phyloP scores from a whole-genome alignment of 352 stramenopile genomes.

The Stephanocyclus meneghinianus region DNA sequence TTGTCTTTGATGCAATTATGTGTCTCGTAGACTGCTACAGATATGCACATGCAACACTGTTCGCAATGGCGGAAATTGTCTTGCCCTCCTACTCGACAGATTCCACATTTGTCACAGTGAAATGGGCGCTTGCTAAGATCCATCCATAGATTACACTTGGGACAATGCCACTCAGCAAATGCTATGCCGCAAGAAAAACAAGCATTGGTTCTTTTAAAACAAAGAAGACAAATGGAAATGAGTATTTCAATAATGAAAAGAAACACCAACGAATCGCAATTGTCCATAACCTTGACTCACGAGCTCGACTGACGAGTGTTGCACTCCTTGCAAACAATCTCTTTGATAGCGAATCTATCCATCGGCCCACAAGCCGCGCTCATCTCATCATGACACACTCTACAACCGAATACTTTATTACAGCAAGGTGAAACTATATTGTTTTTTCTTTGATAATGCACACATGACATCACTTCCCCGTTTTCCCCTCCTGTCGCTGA shows the following conservation, averaged over 20 bases:
- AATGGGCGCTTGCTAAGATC: conserved; percentile 46
- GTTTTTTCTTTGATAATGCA: conserved; percentile 44
- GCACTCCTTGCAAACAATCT: conserved; percentile 78
- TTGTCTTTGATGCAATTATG: conserved; percentile 80
- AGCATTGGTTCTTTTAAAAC: conserved; percentile 52
- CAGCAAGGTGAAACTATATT: conserved; percentile 42
- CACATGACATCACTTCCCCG: conserved; percentile 28
- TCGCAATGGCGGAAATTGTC: conserved; percentile 72
- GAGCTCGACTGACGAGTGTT: conserved; percentile 57
- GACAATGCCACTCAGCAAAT: conserved; percentile 77
- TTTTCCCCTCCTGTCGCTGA: conserved; percentile 10
- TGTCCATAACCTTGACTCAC: conserved; percentile 44
- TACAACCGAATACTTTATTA: conserved; percentile 31
- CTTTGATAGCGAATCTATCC: conserved; percentile 70
- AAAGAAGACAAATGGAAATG: neutral
- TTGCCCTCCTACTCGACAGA: conserved; percentile 71
- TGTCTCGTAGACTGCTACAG: conserved; percentile 57
- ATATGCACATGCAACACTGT: conserved; percentile 79
- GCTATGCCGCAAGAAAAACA: conserved; percentile 63
- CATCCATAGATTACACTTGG: conserved; percentile 79
- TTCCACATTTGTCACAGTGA: conserved; percentile 67
- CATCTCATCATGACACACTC: conserved; percentile 48
- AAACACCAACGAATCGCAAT: neutral
- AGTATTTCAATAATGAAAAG: neutral
- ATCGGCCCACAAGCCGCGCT: conserved; percentile 39